Evolutionary conservation across 2,329 filamentous ascomycete species (phyloP).

Genomic region (Botryosphaeria dothidea): DNA sequence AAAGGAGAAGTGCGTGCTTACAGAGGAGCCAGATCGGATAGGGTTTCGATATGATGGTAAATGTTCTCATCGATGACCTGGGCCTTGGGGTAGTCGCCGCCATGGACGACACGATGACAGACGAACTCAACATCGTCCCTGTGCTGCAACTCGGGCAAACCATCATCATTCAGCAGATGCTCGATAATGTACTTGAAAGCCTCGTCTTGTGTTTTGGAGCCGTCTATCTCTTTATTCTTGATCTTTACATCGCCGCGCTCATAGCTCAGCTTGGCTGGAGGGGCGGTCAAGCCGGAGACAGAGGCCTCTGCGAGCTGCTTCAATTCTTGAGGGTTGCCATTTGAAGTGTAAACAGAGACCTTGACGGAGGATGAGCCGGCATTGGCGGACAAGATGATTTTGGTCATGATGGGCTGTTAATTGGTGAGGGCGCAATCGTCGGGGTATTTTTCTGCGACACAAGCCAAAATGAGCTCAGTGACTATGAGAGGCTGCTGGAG

Average conservation of each 20-base stretch:
- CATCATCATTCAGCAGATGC: slow-evolving; percentile 65
- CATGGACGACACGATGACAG: slow-evolving; percentile 86
- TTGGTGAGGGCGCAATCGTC: slow-evolving; percentile 8
- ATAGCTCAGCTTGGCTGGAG: slow-evolving; percentile 73
- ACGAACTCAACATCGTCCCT: slow-evolving; percentile 71
- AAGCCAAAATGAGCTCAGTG: neutral
- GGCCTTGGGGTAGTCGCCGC: slow-evolving; percentile 70
- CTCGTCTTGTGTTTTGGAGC: slow-evolving; percentile 59
- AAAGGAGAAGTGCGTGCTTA: slow-evolving; percentile 30
- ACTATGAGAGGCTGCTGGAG: neutral
- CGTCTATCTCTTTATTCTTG: slow-evolving; percentile 61
- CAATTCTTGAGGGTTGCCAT: slow-evolving; percentile 53
- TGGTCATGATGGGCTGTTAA: slow-evolving; percentile 47
- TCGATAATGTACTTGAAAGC: slow-evolving; percentile 75
- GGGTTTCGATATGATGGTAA: slow-evolving; percentile 69
- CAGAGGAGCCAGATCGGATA: slow-evolving; percentile 81
- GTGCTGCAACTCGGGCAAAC: slow-evolving; percentile 62
- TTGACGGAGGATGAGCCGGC: slow-evolving; percentile 89
- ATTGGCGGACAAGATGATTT: slow-evolving; percentile 82
- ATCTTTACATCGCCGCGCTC: slow-evolving; percentile 54
- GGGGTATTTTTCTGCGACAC: neutral
- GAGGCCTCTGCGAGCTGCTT: slow-evolving; percentile 70
- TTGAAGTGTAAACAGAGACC: slow-evolving; percentile 67
- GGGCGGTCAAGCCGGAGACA: slow-evolving; percentile 75
- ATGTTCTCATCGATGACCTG: slow-evolving; percentile 72